Evolutionary conservation across 2,329 filamentous ascomycete genomes (phyloP).

Genomic region (Epichloe gansuensis): DNA sequence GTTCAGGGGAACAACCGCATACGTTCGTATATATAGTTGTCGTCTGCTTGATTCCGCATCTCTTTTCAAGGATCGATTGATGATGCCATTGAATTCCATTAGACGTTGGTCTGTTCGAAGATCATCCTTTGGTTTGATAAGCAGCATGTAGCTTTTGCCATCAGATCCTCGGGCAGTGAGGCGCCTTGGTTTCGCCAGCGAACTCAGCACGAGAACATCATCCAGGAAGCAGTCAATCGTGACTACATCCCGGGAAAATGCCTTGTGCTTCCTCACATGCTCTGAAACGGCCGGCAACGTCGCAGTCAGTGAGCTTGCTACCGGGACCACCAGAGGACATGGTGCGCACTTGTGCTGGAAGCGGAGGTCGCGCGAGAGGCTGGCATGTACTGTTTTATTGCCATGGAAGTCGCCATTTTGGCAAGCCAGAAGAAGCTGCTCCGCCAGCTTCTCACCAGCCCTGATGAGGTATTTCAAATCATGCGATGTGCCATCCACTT

Average conservation of each 20-base stretch:
- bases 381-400: constrained; percentile 56
- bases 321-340: constrained; percentile 75
- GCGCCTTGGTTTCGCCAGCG: constrained; percentile 82
- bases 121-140: constrained; percentile 98
- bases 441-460: constrained; percentile 69
- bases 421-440: constrained; percentile 69
- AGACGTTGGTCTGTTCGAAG: constrained; percentile 92
- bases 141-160: constrained; percentile 72
- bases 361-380: constrained; percentile 60
- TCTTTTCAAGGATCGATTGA: constrained; percentile 85
- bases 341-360: constrained; percentile 80
- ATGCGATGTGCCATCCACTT: constrained; percentile 34
- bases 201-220: constrained; percentile 79
- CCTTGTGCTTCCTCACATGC: constrained; percentile 62
- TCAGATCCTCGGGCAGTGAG: constrained; percentile 81
- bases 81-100: constrained; percentile 99
- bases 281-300: constrained; percentile 66
- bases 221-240: constrained; percentile 73
- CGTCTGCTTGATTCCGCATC: constrained; percentile 84
- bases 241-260: constrained; percentile 76
- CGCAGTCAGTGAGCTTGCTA: constrained; percentile 72
- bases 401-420: constrained; percentile 60
- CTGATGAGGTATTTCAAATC: constrained; percentile 62
- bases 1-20: constrained; percentile 90
- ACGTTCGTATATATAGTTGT: constrained; percentile 90